These are phyloP conservation scores for Pseudogymnoascus sp. DNA, from an alignment of 2,329 filamentous ascomycete genomes.

Conservation along the genomic window DNA sequence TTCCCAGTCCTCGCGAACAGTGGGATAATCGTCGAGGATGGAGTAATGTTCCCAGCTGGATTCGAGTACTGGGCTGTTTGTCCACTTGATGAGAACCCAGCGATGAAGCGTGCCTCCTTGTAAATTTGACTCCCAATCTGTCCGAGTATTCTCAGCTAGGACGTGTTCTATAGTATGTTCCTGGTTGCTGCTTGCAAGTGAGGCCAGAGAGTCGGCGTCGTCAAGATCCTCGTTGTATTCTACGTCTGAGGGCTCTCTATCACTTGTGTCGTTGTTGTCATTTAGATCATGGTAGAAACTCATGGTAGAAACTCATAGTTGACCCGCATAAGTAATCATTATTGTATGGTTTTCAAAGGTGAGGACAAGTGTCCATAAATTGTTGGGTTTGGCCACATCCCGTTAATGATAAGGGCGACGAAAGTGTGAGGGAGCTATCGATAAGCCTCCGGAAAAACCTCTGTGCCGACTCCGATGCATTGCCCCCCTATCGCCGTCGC, in stretches of 20 bases:
- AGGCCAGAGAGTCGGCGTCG: slow-evolving; percentile 24
- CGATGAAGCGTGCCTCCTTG: slow-evolving; percentile 17
- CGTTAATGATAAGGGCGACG: slow-evolving; percentile 6
- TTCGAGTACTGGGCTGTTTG: slow-evolving; percentile 25
- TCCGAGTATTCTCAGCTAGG: slow-evolving; percentile 20
- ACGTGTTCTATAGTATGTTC: slow-evolving; percentile 25
- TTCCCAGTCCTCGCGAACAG: slow-evolving; percentile 23
- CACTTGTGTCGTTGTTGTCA: slow-evolving; percentile 7
- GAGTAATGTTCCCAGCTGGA: slow-evolving; percentile 25
- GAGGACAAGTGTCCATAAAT: slow-evolving; percentile 3
- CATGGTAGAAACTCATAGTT: slow-evolving; percentile 7
- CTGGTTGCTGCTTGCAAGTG: slow-evolving; percentile 25
- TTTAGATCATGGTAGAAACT: slow-evolving; percentile 7
- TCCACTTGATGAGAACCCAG: slow-evolving; percentile 29
- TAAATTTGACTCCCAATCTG: slow-evolving; percentile 4
- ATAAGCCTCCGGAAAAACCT: slow-evolving; percentile 7
- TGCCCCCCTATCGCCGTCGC: background rate
- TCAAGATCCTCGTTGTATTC: slow-evolving; percentile 11
- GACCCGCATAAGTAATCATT: slow-evolving; percentile 1
- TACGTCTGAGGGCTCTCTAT: slow-evolving; percentile 3
- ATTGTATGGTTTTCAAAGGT: background rate
- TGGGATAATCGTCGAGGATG: slow-evolving; percentile 19
- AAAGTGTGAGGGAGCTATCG: background rate
- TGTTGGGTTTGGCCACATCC: slow-evolving; percentile 5
- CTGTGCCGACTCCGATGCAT: background rate